phyloP scores from a whole-genome alignment of 2,329 filamentous ascomycete species.

The Pseudogymnoascus sp. region DNA sequence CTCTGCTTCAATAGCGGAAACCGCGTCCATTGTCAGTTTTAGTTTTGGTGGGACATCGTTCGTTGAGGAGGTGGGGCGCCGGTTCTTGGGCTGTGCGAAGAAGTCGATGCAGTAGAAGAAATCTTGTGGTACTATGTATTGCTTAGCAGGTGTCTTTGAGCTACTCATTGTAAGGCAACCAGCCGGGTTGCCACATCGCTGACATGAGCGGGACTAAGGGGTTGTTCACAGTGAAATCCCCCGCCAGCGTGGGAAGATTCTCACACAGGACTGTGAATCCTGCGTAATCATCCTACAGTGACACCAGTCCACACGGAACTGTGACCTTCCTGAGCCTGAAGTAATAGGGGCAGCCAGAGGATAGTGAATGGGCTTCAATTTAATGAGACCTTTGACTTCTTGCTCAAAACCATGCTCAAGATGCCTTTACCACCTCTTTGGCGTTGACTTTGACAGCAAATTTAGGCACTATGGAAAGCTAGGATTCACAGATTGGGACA shows the following conservation, averaged over 20 bases:
- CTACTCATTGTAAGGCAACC: neutral
- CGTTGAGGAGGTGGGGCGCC: neutral
- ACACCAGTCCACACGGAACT: neutral
- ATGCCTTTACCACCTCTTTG: neutral
- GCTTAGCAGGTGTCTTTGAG: neutral
- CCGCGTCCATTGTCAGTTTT: neutral
- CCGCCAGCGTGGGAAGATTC: neutral
- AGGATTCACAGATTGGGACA: neutral
- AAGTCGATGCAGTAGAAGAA: slow-evolving; percentile 1
- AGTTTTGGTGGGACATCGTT: neutral
- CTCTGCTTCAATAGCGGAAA: neutral
- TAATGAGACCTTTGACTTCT: neutral
- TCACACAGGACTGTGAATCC: neutral
- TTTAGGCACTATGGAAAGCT: neutral
- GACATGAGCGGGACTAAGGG: neutral
- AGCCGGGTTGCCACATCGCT: neutral
- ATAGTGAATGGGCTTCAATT: neutral
- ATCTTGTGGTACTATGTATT: neutral
- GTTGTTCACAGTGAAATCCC: neutral
- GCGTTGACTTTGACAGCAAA: neutral
- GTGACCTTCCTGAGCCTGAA: neutral
- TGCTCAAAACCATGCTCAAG: neutral
- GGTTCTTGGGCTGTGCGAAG: neutral
- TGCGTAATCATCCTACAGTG: neutral
- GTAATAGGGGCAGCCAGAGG: neutral